A percentile compares a stretch with the other conserved stretches of the same genome.
Conservation (phyloP, 306 rosid genomes). For the Cucurbita ficifolia region DNA sequence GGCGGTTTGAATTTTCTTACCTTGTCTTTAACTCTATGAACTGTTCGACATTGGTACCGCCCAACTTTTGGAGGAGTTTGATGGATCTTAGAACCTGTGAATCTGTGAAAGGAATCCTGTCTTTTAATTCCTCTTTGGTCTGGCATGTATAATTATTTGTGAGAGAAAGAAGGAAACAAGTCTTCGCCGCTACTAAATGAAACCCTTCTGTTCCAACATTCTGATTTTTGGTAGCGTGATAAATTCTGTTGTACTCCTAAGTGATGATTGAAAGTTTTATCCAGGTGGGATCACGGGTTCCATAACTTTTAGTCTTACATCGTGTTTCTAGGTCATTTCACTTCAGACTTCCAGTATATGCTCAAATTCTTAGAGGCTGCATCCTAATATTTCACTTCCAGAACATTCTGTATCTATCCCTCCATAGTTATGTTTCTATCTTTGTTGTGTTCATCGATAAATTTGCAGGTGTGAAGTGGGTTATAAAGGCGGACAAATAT, state of each 20-base stretch:
- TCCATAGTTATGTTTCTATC: not conserved
- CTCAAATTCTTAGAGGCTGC: not conserved
- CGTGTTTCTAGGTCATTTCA: not conserved
- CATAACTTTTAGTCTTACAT: not conserved
- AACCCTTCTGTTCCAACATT: too few species aligned
- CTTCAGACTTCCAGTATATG: not conserved
- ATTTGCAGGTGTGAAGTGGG: conserved; percentile 54
- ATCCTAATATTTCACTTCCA: too few species aligned
- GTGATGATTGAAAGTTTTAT: not conserved
- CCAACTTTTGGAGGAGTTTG: not conserved
- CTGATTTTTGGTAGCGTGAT: too few species aligned
- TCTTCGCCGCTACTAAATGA: not conserved
- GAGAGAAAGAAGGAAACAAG: not conserved
- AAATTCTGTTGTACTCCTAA: not conserved
- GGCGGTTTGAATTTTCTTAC: not conserved
- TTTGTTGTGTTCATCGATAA: not conserved
- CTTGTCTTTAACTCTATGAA: not conserved
- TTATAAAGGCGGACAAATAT: conserved; percentile 45
- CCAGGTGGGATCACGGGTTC: not conserved
- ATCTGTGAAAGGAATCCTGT: not conserved
- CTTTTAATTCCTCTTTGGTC: not conserved
- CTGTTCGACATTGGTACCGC: not conserved
- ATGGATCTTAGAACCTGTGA: not conserved
- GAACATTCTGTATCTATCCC: not conserved
- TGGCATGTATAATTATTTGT: not conserved